Base-by-base conservation (phyloP, 768 basidiomycete genomes). In the Coprinopsis cinerea region DNA sequence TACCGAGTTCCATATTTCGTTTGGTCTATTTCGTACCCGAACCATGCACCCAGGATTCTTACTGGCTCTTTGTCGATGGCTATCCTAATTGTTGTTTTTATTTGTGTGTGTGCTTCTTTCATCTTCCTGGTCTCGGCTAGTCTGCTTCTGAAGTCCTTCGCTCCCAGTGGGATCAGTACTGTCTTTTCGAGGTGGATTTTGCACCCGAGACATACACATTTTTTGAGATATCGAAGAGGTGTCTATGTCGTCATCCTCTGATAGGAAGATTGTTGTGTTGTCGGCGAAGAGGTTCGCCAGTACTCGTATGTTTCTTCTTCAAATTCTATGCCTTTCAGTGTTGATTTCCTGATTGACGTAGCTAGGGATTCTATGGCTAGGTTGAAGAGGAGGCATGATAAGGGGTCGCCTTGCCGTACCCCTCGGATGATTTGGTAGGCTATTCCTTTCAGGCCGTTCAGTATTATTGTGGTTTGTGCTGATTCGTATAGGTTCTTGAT, bases 171-270 rank as follows among this genome's bases (percentile, higher is more conserved):
- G 4, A 76, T 57, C 0, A 73, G 53, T 69, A 23, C 67, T 0
- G 72, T 76, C 55, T 77, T 77, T 0, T 44, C 40, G 0, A 56
- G 53, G 44, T 75, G 76, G 47, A 76, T 76, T 39, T 67, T 70
- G 0, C 72, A 73, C 0, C 61, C 53, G 13, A 69, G 67, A 13
- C 18, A 49, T 70, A 77, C 76, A 75, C 78, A 0, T 32, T 39
- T 0, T 62, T 25, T 0, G 75, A 68, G 1, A 75, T 59, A 0
- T 24, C 0, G 1, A 55, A 28, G 0, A 77, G 61, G 1, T 48
- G 0, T 44, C 32, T 5, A 64, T 63, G 7, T 55, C 42, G 43
- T 75, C 70, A 0, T 51, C 6, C 34, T 61, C 55, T 2, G 54
- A 55, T 0, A 75, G 64, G 54, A 59, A 71, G 0, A 64, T 62